Evolutionary conservation across 805 yeast species (phyloP).

Genomic region (Ogataea naganishii): DNA sequence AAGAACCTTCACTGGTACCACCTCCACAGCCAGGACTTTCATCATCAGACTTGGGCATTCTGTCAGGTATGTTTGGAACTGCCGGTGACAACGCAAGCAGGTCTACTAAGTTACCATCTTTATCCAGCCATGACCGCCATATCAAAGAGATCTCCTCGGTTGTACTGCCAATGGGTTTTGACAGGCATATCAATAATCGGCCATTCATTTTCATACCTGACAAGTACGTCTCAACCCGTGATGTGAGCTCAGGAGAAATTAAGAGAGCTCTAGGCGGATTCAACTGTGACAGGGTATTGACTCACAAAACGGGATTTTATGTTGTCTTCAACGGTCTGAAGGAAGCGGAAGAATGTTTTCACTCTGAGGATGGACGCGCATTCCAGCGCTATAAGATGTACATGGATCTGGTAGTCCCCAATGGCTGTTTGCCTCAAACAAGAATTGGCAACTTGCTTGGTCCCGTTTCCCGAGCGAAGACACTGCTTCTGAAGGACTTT

Average conservation of each 20-base stretch:
- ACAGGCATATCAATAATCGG: slow-evolving; percentile 40
- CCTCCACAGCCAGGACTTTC: slow-evolving; percentile 1
- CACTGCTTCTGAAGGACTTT: slow-evolving; percentile 53
- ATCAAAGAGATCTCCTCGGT: slow-evolving; percentile 16
- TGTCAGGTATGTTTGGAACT: slow-evolving; percentile 1
- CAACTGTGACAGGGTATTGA: slow-evolving; percentile 57
- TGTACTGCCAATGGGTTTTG: slow-evolving; percentile 39
- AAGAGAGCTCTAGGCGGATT: slow-evolving; percentile 50
- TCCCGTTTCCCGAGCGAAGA: slow-evolving; percentile 50
- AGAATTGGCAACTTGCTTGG: slow-evolving; percentile 19
- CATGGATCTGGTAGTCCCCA: slow-evolving; percentile 53
- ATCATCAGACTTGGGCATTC: neutral
- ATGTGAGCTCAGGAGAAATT: slow-evolving; percentile 46
- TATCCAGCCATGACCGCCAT: slow-evolving; percentile 24
- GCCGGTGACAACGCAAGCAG: neutral
- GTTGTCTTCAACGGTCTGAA: slow-evolving; percentile 53
- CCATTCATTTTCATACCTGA: slow-evolving; percentile 51
- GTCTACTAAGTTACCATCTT: slow-evolving; percentile 2
- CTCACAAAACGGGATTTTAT: slow-evolving; percentile 60
- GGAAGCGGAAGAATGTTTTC: slow-evolving; percentile 54
- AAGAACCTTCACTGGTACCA: neutral
- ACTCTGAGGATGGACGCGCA: slow-evolving; percentile 48
- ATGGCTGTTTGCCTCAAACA: slow-evolving; percentile 22
- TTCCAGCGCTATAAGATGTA: slow-evolving; percentile 38
- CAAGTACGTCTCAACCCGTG: slow-evolving; percentile 37